phyloP scores from a whole-genome alignment of 2,329 filamentous ascomycete species.

The Mycosphaerelloides madeirae region DNA sequence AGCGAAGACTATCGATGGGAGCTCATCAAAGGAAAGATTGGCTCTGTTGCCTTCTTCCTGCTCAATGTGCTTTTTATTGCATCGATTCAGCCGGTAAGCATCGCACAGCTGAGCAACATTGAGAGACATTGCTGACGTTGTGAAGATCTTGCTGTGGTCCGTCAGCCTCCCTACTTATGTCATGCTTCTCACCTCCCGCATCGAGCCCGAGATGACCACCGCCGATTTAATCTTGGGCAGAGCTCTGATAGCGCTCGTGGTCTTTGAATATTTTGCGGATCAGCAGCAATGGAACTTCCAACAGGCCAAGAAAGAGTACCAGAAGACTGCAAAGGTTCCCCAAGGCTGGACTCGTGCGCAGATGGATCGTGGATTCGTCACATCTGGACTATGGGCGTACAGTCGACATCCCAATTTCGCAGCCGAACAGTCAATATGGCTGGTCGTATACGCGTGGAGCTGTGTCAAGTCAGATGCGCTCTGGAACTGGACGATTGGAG shows the following conservation, averaged over 20 bases:
- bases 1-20: constrained; percentile 95
- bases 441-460: constrained; percentile 81
- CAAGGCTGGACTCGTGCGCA: constrained; percentile 58
- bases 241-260: constrained; percentile 52
- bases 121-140: constrained; percentile 7
- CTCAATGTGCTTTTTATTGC: constrained; percentile 91
- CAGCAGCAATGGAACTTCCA: constrained; percentile 93
- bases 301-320: constrained; percentile 71
- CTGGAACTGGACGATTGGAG: constrained; percentile 74
- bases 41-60: constrained; percentile 65
- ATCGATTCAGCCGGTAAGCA: constrained; percentile 59
- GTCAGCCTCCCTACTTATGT: constrained; percentile 80
- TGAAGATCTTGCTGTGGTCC: constrained; percentile 66
- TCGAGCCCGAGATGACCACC: constrained; percentile 48
- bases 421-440: constrained; percentile 87
- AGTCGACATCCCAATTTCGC: constrained; percentile 93
- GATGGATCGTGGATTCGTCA: constrained; percentile 83
- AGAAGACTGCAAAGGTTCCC: constrained; percentile 66
- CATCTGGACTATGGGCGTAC: constrained; percentile 78
- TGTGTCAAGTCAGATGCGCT: constrained; percentile 66
- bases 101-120: background rate
- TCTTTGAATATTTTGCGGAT: constrained; percentile 77
- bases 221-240: constrained; percentile 57
- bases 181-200: constrained; percentile 64
- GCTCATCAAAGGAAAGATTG: constrained; percentile 64